Base-by-base conservation (phyloP, 768 basidiomycete species). In the Hypholoma fasciculare region DNA sequence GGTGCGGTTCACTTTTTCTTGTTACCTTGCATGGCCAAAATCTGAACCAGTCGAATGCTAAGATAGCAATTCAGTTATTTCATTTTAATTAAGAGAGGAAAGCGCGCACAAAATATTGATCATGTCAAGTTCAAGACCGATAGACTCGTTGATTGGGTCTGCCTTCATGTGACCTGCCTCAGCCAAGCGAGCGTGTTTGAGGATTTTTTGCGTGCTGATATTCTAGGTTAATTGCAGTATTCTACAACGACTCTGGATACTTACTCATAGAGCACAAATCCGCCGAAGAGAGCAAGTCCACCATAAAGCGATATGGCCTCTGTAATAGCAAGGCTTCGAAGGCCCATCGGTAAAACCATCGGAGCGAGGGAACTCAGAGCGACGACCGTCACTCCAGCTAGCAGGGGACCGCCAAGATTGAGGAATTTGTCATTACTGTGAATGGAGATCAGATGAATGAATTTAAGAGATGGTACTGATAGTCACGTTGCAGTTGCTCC, bases 311-410 rank as follows among this genome's bases (percentile, higher is more conserved):
- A 88, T 56, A 96, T 82, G 2, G 85, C 73, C 72, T 96, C 93
- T 5, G 87, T 79, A 48, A 92, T 70, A 4, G 90, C 89, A 38
- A 96, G 81, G 26, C 84, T 81, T 46, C 92, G 87, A 59, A 92
- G 72, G 54, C 91, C 90, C 62, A 92, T 82, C 12, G 93, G 92
- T n/a, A 95, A 83, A 17, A 88, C 84, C 86, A 96, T 88, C 0
- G 94, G 94, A 9, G 94, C 94, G 43, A 96, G 74, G n/a, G 88
- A 88, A 66, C 88, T 86, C 30, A 94, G 80, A 20, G 93, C 91
- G 17, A 96, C 90, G 17, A 95, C 92, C 13, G 91, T 91, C 11
- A 96, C 84, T 56, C 94, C 94, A 14, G 92, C 94, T 27, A 96
- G 81, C 44, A 96, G 84, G 4, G 93, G 92, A 8, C 91, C 93